Conservation (phyloP, 169 alveolate species). For the Cryptosporidium ubiquitum region DNA sequence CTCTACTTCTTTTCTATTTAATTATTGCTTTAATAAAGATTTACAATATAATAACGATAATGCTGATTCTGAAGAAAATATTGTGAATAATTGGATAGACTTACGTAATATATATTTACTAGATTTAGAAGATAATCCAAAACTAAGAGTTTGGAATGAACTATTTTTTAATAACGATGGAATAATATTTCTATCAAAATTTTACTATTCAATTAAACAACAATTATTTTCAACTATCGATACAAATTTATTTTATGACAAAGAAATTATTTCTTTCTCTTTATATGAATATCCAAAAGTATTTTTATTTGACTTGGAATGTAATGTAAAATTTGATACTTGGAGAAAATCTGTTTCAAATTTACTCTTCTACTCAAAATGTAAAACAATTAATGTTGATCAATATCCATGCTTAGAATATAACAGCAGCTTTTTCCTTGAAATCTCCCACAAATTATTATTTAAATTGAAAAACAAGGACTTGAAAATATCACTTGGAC, state of each 20-base stretch:
- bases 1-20: neutral
- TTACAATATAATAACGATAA: neutral
- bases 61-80: neutral
- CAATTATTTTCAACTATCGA: slow-evolving; percentile 18
- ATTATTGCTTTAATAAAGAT: neutral
- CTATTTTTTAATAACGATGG: slow-evolving; percentile 44
- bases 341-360: slow-evolving; percentile 38
- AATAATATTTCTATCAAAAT: slow-evolving; percentile 22
- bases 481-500: neutral
- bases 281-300: slow-evolving; percentile 17
- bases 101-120: slow-evolving; percentile 21
- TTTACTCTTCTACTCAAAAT: neutral
- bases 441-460: neutral
- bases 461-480: neutral
- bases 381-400: neutral
- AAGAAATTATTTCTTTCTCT: slow-evolving; percentile 22
- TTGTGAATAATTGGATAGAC: slow-evolving; percentile 14
- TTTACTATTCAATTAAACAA: slow-evolving; percentile 31
- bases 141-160: neutral
- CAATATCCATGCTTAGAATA: neutral
- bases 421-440: neutral
- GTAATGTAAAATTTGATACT: neutral
- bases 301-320: neutral
- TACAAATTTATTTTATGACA: slow-evolving; percentile 27
- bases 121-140: slow-evolving; percentile 47